Base-by-base conservation (phyloP, 306 rosid genomes). In the Benincasa hispida region DNA sequence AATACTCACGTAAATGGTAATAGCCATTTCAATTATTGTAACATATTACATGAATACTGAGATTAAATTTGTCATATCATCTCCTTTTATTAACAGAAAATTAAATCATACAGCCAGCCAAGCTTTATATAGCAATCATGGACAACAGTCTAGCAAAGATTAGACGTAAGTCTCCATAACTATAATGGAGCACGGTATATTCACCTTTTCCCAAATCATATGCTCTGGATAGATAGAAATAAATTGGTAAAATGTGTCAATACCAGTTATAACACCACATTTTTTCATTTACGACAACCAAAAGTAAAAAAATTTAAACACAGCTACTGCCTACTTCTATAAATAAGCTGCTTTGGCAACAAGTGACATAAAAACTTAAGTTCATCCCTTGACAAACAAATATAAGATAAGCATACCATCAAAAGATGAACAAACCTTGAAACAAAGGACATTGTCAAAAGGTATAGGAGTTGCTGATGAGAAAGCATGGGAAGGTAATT, bases 401-500 rank as follows among this genome's bases (percentile, higher is more conserved):
- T 28, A 55, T 69, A 45, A 76, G 70, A 76, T 28, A 22, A 62
- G 72, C 45, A 65, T 48, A 60, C 57, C 21, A 35, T 55, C 10
- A 14, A 6, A 79, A 74, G 14, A 57, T 70, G 58, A 66, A 55
- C 87, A 78, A 74, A 94, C 99, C 99, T 92, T 70, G 96, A 87
- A 55, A 94, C 86, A 82, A 92, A 94, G 80, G 98, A 92, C 98
- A 94, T 92, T 39, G 99, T 92, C 84, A 91, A 88, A 76, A 92
- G 87, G 92, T 94, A 92, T 76, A 94, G 90, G 80, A 94, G 85
- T 76, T 94, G 99, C 91, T 94, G 99, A 85, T 94, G 98, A 66
- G 99, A 94, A 41, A 94, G 99, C 99, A 94, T 94, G 72, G 99
- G 99, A 87, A 92, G 97, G 88, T 92, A 88, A 81, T 89, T 90